phyloP scores from a whole-genome alignment of 1,139 yeast species.

The Meyerozyma athensensis region DNA sequence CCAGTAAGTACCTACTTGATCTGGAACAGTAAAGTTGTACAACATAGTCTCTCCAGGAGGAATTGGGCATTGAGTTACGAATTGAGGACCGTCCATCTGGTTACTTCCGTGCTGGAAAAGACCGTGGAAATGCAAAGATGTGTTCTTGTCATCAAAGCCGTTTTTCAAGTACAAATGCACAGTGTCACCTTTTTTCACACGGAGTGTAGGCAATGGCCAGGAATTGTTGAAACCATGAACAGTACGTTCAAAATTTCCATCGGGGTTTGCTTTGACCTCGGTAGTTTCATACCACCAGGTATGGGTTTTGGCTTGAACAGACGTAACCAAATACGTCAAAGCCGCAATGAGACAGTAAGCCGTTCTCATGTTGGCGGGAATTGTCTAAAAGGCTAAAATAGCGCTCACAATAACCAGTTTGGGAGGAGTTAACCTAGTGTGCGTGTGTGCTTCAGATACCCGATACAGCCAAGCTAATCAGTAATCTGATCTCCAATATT shows the following conservation, averaged over 20 bases:
- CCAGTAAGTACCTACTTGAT: slow-evolving; percentile 90
- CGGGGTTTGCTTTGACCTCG: slow-evolving; percentile 71
- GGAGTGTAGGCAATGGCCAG: slow-evolving; percentile 82
- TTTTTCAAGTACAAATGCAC: slow-evolving; percentile 65
- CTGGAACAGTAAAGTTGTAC: slow-evolving; percentile 75
- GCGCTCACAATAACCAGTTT: too few species aligned
- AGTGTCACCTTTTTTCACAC: slow-evolving; percentile 73
- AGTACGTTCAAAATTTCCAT: slow-evolving; percentile 60
- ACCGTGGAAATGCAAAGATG: slow-evolving; percentile 90
- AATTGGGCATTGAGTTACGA: slow-evolving; percentile 84
- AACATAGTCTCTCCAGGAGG: slow-evolving; percentile 65
- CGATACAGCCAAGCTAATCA: slow-evolving; percentile 2
- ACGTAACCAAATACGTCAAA: slow-evolving; percentile 2
- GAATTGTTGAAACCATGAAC: slow-evolving; percentile 77
- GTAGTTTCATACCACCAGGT: slow-evolving; percentile 69
- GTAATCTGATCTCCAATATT: slow-evolving; percentile 6
- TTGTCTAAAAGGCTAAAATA: background rate
- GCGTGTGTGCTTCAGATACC: slow-evolving; percentile 3
- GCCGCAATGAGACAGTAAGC: background rate
- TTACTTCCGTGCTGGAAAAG: slow-evolving; percentile 70
- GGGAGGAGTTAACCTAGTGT: background rate
- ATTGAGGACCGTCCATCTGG: slow-evolving; percentile 86
- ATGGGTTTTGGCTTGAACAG: slow-evolving; percentile 49
- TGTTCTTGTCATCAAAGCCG: slow-evolving; percentile 59
- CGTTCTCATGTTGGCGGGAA: background rate